Evolutionary conservation across 2,329 filamentous ascomycete species (phyloP).

Genomic region (Fusarium xyrophilum): DNA sequence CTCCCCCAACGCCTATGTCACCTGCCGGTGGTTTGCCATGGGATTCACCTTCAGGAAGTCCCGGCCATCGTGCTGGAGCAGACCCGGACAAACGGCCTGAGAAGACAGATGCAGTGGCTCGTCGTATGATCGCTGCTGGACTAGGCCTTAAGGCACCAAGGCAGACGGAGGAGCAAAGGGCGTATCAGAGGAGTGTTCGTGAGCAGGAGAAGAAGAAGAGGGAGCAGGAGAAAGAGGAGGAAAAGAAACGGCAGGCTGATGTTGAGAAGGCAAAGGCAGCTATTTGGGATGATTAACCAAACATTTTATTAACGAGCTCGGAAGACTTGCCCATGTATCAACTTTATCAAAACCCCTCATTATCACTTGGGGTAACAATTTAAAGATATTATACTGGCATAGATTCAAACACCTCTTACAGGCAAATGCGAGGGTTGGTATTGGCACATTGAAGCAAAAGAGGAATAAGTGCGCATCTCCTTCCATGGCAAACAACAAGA

Average conservation of each 20-base stretch:
- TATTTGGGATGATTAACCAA: slow-evolving; percentile 79
- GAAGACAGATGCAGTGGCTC: slow-evolving; percentile 91
- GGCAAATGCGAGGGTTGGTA: background rate
- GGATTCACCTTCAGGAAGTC: slow-evolving; percentile 21
- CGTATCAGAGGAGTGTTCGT: slow-evolving; percentile 81
- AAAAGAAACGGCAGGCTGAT: slow-evolving; percentile 65
- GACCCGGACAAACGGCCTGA: slow-evolving; percentile 65
- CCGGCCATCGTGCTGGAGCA: slow-evolving; percentile 6
- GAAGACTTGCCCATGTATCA: background rate
- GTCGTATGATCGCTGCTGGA: slow-evolving; percentile 86
- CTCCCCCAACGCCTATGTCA: slow-evolving; percentile 72
- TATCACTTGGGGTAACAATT: background rate
- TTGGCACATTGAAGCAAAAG: background rate
- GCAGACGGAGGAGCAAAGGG: slow-evolving; percentile 85
- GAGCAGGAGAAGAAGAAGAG: slow-evolving; percentile 83
- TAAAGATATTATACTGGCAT: background rate
- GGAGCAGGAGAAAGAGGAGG: slow-evolving; percentile 74
- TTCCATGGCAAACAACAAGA: background rate
- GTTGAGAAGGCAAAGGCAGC: slow-evolving; percentile 79
- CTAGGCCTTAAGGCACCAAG: slow-evolving; percentile 81
- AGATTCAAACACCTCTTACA: background rate
- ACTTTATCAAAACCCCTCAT: background rate
- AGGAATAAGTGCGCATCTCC: background rate
- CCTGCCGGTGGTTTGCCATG: slow-evolving; percentile 46
- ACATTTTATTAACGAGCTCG: background rate